Conservation (phyloP, 2,329 filamentous ascomycete genomes). For the Aureobasidium mangrovei region DNA sequence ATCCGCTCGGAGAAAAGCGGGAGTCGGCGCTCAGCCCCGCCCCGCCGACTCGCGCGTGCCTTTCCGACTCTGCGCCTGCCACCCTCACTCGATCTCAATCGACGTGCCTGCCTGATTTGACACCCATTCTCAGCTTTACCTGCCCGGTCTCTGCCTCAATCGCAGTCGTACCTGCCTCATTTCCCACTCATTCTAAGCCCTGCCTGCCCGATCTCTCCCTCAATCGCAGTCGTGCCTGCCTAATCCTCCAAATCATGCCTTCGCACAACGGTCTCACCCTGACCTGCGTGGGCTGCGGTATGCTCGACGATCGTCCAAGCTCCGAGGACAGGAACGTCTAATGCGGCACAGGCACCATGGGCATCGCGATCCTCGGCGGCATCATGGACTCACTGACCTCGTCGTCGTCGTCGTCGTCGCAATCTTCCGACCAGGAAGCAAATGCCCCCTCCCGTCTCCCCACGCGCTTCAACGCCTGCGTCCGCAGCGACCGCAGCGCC, state of each 20-base stretch:
- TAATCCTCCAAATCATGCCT: constrained; percentile 22
- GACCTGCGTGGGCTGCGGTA: constrained; percentile 75
- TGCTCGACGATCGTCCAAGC: constrained; percentile 25
- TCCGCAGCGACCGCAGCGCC: constrained; percentile 60
- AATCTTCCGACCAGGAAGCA: constrained; percentile 18
- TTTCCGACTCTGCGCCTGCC: too few relatives aligned
- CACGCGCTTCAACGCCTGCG: constrained; percentile 71
- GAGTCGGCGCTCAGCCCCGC: too few relatives aligned
- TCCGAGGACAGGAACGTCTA: not conserved
- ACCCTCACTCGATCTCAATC: too few relatives aligned
- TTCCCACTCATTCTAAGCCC: too few relatives aligned
- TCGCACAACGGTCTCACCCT: constrained; percentile 51
- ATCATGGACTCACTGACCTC: constrained; percentile 61
- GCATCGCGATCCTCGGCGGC: constrained; percentile 73
- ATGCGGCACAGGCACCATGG: constrained; percentile 59
- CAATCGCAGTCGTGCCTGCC: too few relatives aligned
- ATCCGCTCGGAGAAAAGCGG: too few relatives aligned
- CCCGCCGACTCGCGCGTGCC: too few relatives aligned
- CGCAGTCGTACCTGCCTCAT: too few relatives aligned
- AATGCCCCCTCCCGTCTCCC: constrained; percentile 52
- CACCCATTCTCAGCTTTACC: too few relatives aligned
- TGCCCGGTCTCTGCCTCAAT: too few relatives aligned
- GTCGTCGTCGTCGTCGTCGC: constrained; percentile 26
- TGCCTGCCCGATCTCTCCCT: too few relatives aligned
- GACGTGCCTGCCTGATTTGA: too few relatives aligned